phyloP scores from a whole-genome alignment of 2,329 filamentous ascomycete species.

The Curvularia hawaiiensis region DNA sequence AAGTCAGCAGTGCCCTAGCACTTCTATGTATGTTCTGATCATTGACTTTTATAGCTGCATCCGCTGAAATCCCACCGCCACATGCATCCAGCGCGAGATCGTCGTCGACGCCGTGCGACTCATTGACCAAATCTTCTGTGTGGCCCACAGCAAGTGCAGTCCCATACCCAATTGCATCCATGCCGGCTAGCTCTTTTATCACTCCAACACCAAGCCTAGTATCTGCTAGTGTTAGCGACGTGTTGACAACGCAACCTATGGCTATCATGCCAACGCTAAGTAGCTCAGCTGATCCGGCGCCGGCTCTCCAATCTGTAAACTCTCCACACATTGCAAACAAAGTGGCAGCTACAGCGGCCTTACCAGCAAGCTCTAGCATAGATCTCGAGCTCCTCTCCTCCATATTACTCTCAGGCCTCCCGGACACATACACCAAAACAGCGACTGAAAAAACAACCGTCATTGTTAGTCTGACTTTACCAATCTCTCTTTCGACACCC shows the following conservation, averaged over 20 bases:
- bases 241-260: not conserved
- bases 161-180: not conserved
- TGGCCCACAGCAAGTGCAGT: not conserved
- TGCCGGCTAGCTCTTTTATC: not conserved
- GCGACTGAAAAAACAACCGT: not conserved
- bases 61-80: constrained; percentile 17
- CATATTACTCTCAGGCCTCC: constrained; percentile 4
- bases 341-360: not conserved
- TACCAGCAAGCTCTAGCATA: constrained; percentile 1
- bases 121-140: not conserved
- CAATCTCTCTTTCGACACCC: not conserved
- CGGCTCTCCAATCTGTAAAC: not conserved
- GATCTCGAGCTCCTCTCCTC: constrained; percentile 10
- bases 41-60: constrained; percentile 19
- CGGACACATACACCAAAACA: not conserved
- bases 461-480: not conserved
- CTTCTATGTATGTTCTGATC: not conserved
- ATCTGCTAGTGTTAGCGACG: not conserved
- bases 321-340: not conserved
- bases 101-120: constrained; percentile 3
- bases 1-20: constrained; percentile 5
- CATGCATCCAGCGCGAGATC: constrained; percentile 19
- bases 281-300: not conserved
- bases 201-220: not conserved
- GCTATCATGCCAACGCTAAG: not conserved